phyloP scores from a whole-genome alignment of 495 filamentous ascomycete species.

The Massariosphaeria phaeospora region DNA sequence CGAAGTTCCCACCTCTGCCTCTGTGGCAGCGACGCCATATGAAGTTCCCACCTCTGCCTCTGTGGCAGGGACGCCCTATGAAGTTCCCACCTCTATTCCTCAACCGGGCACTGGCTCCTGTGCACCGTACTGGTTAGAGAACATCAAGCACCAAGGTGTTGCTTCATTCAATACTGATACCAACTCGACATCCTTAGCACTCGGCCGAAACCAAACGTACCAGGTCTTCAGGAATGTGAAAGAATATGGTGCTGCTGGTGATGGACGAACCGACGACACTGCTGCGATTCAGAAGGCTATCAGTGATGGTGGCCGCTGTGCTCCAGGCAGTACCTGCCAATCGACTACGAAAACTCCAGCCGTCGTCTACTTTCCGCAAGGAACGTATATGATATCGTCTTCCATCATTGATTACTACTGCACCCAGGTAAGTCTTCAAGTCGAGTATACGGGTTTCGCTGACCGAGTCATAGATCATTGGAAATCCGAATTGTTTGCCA shows the following conservation, averaged over 20 bases:
- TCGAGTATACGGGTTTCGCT: background rate
- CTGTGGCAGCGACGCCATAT: background rate
- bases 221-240: conserved; percentile 55
- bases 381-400: conserved; percentile 42
- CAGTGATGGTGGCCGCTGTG: conserved; percentile 33
- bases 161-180: conserved; percentile 38
- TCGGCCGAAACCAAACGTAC: no score
- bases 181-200: conserved; percentile 20
- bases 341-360: conserved; percentile 47
- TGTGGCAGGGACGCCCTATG: background rate
- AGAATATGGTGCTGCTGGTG: conserved; percentile 48
- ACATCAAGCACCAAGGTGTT: conserved; percentile 39
- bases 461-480: conserved; percentile 29
- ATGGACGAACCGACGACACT: conserved; percentile 52
- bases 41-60: background rate
- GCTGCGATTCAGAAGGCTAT: conserved; percentile 48
- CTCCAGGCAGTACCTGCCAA: conserved; percentile 36
- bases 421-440: conserved; percentile 26
- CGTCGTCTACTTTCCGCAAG: conserved; percentile 58
- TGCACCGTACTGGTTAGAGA: conserved; percentile 34
- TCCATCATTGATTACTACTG: conserved; percentile 42
- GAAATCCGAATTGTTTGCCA: conserved; percentile 58
- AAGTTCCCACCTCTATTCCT: background rate
- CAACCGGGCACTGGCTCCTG: background rate
- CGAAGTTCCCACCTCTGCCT: background rate